Percentiles rank a stretch among this genome's conserved stretches.
These are phyloP conservation scores for Lactarius akahatsu DNA, from an alignment of 768 basidiomycete genomes.

Conservation along the genomic window DNA sequence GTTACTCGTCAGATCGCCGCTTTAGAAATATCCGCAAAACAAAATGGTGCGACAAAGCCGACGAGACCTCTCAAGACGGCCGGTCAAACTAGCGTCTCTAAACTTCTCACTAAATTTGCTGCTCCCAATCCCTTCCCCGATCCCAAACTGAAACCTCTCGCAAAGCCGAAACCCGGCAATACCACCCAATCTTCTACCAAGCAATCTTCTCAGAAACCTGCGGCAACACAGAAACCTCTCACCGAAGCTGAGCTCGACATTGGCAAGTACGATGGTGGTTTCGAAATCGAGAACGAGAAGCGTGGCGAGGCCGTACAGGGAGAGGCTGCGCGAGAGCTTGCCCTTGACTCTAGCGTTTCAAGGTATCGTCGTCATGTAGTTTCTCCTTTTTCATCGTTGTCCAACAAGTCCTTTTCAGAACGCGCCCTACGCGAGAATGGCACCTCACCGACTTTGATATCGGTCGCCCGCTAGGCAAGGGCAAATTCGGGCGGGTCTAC, in stretches of 20 bases:
- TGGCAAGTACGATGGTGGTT: slow-evolving; percentile 92
- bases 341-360: slow-evolving; percentile 79
- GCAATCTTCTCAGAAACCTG: slow-evolving; percentile 22
- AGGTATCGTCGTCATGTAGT: slow-evolving; percentile 39
- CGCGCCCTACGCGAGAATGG: slow-evolving; percentile 80
- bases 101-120: slow-evolving; percentile 72
- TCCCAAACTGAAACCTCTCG: slow-evolving; percentile 27
- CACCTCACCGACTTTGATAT: slow-evolving; percentile 86
- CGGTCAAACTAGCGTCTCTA: slow-evolving; percentile 61
- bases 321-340: slow-evolving; percentile 76
- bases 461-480: slow-evolving; percentile 95
- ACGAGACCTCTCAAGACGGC: slow-evolving; percentile 49
- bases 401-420: slow-evolving; percentile 39
- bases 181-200: slow-evolving; percentile 38
- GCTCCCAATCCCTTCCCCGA: slow-evolving; percentile 54
- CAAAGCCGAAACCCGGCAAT: slow-evolving; percentile 32
- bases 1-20: slow-evolving; percentile 69
- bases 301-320: slow-evolving; percentile 72
- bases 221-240: slow-evolving; percentile 31
- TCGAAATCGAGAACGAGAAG: slow-evolving; percentile 86
- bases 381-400: slow-evolving; percentile 14
- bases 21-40: slow-evolving; percentile 60
- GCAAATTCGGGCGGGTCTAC: slow-evolving; percentile 98
- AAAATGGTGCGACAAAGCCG: slow-evolving; percentile 38
- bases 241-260: slow-evolving; percentile 56